Percentiles rank a stretch among this genome's conserved stretches.
Conservation (phyloP, 441 rosid genomes). For the Isatis lusitanica region DNA sequence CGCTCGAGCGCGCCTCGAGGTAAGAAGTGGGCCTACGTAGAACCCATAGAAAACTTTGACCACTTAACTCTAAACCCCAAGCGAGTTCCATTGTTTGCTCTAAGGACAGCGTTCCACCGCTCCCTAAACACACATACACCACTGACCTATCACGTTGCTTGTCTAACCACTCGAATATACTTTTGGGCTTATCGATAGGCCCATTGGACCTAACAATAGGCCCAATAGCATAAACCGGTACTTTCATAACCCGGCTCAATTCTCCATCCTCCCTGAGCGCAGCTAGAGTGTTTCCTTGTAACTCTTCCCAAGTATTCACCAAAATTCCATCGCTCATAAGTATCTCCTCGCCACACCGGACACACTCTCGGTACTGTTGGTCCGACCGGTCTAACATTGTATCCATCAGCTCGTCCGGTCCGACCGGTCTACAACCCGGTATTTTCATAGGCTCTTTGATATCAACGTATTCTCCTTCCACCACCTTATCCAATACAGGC, state of each 20-base stretch:
- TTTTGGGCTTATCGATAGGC: slow-evolving; percentile 26
- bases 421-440: slow-evolving; percentile 44
- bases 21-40: slow-evolving; percentile 40
- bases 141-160: slow-evolving; percentile 41
- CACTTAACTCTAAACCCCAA: slow-evolving; percentile 47
- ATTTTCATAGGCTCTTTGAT: slow-evolving; percentile 35
- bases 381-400: slow-evolving; percentile 28
- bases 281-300: slow-evolving; percentile 35
- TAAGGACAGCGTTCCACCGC: slow-evolving; percentile 52
- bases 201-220: slow-evolving; percentile 37
- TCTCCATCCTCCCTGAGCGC: slow-evolving; percentile 34
- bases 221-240: slow-evolving; percentile 46
- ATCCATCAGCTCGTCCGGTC: slow-evolving; percentile 30
- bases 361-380: slow-evolving; percentile 27
- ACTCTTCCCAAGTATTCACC: slow-evolving; percentile 50
- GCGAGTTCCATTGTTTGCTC: slow-evolving; percentile 49
- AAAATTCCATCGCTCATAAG: slow-evolving; percentile 41
- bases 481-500: slow-evolving; percentile 33
- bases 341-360: slow-evolving; percentile 10
- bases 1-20: slow-evolving; percentile 20
- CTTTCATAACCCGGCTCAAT: slow-evolving; percentile 25
- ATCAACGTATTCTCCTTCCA: slow-evolving; percentile 32
- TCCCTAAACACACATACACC: slow-evolving; percentile 56
- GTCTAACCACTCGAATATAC: slow-evolving; percentile 44
- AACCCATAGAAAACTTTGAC: slow-evolving; percentile 48